Evolutionary conservation across 768 basidiomycete species (phyloP).

Genomic region (Gymnopilus dilepis): DNA sequence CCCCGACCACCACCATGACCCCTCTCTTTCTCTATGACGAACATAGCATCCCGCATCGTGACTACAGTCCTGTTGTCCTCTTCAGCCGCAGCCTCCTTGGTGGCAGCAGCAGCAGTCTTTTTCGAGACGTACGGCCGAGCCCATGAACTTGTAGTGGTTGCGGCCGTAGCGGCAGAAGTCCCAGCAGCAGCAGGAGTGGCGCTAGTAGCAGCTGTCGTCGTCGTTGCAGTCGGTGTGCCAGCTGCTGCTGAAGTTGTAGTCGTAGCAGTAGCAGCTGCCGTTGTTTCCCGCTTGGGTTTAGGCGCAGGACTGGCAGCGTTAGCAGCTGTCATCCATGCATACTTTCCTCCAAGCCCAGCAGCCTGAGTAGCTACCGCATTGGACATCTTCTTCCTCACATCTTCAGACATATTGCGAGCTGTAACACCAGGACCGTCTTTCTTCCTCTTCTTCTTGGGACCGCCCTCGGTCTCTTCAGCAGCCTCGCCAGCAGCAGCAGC

Average conservation of each 20-base stretch:
- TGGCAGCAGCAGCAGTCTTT: slow-evolving; percentile 46
- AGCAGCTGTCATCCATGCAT: slow-evolving; percentile 81
- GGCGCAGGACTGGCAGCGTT: slow-evolving; percentile 25
- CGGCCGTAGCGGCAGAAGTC: slow-evolving; percentile 31
- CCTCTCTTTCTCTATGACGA: slow-evolving; percentile 82
- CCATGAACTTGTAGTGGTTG: slow-evolving; percentile 47
- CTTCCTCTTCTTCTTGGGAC: slow-evolving; percentile 80
- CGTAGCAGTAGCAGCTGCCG: slow-evolving; percentile 34
- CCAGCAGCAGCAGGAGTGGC: slow-evolving; percentile 34
- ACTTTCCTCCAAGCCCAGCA: slow-evolving; percentile 83
- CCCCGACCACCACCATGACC: slow-evolving; percentile 86
- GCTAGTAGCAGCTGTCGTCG: slow-evolving; percentile 35
- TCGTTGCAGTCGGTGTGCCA: slow-evolving; percentile 31
- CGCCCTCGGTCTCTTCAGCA: slow-evolving; percentile 37
- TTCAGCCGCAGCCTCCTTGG: slow-evolving; percentile 45
- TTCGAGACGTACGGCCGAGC: slow-evolving; percentile 67
- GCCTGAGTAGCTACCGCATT: slow-evolving; percentile 90
- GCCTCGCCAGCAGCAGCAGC: slow-evolving; percentile 23
- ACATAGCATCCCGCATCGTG: slow-evolving; percentile 83
- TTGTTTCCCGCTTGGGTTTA: slow-evolving; percentile 39
- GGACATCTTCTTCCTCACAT: slow-evolving; percentile 90
- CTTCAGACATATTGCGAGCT: slow-evolving; percentile 89
- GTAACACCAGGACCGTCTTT: slow-evolving; percentile 85
- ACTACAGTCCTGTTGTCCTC: slow-evolving; percentile 65
- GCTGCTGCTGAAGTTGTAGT: slow-evolving; percentile 30